phyloP scores from a whole-genome alignment of 1,284 basidiomycete genomes.

The Marasmius tenuissimus region DNA sequence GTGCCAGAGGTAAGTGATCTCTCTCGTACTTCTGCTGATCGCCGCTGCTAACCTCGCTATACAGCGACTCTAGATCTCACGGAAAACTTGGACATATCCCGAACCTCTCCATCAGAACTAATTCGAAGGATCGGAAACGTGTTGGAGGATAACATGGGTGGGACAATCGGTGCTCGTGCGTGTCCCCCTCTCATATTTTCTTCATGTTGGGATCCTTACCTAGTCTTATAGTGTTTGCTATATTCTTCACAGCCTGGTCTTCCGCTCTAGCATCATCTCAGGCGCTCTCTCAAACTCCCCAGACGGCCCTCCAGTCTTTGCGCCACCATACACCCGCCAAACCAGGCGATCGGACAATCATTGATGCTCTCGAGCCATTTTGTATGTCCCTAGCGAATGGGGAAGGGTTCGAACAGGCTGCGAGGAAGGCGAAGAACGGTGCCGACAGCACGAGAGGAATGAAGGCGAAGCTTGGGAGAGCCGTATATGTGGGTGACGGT shows the following conservation, averaged over 20 bases:
- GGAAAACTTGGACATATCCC: slow-evolving; percentile 10
- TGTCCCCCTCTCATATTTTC: not conserved
- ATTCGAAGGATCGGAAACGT: slow-evolving; percentile 24
- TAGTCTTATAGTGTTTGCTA: slow-evolving; percentile 41
- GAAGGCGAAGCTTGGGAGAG: slow-evolving; percentile 47
- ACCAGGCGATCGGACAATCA: slow-evolving; percentile 52
- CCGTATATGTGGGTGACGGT: slow-evolving; percentile 43
- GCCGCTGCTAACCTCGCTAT: slow-evolving; percentile 10
- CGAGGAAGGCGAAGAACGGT: slow-evolving; percentile 37
- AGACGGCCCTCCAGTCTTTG: slow-evolving; percentile 32
- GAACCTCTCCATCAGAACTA: slow-evolving; percentile 14
- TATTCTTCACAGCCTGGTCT: slow-evolving; percentile 43
- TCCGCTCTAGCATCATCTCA: slow-evolving; percentile 1
- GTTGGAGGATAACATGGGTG: slow-evolving; percentile 36
- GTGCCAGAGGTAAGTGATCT: slow-evolving; percentile 28
- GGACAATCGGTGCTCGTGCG: slow-evolving; percentile 38
- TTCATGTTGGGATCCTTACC: not conserved
- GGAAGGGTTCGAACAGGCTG: slow-evolving; percentile 31
- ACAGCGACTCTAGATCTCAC: slow-evolving; percentile 9
- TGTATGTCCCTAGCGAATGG: slow-evolving; percentile 33
- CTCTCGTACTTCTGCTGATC: not conserved
- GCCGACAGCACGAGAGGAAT: slow-evolving; percentile 48
- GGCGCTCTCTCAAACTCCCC: slow-evolving; percentile 25
- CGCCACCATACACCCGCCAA: slow-evolving; percentile 49
- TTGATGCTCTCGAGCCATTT: slow-evolving; percentile 53